A percentile compares a stretch with the other conserved stretches of the same genome.
These are phyloP conservation scores for Phragmites australis DNA, from an alignment of 176 grass and related monocot species.

Conservation along the genomic window DNA sequence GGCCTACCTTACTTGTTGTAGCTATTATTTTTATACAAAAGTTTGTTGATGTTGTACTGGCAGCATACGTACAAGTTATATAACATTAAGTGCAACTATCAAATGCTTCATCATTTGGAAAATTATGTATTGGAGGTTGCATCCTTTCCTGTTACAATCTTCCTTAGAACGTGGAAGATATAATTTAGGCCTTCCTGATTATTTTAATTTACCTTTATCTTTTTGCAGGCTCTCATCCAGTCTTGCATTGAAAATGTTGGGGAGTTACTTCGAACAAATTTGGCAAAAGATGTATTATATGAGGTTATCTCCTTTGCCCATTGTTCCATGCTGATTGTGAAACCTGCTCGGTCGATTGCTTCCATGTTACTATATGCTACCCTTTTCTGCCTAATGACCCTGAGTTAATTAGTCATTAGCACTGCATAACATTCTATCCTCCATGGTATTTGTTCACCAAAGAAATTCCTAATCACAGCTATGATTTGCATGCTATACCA, in stretches of 20 bases:
- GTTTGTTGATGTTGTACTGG: neutral
- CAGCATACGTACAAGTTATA: neutral
- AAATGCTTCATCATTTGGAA: neutral
- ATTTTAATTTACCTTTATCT: neutral
- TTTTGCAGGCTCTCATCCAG: slow-evolving; percentile 63
- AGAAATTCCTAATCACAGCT: neutral
- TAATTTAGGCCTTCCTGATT: neutral
- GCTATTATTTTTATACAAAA: neutral
- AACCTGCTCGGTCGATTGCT: neutral
- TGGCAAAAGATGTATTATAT: slow-evolving; percentile 81
- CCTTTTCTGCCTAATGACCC: neutral
- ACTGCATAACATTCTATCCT: neutral
- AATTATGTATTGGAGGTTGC: neutral
- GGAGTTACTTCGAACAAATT: slow-evolving; percentile 75
- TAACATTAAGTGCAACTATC: neutral
- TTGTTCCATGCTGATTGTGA: neutral
- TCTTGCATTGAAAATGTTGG: slow-evolving; percentile 68
- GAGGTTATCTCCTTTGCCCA: slow-evolving; percentile 54
- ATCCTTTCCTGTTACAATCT: neutral
- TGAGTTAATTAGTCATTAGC: neutral
- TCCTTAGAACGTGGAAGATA: neutral
- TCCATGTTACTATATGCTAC: neutral
- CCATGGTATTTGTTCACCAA: neutral
- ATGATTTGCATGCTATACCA: neutral
- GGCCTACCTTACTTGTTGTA: neutral